Evolutionary conservation across 2,329 filamentous ascomycete genomes (phyloP).

Genomic region (Trichoderma sp.): DNA sequence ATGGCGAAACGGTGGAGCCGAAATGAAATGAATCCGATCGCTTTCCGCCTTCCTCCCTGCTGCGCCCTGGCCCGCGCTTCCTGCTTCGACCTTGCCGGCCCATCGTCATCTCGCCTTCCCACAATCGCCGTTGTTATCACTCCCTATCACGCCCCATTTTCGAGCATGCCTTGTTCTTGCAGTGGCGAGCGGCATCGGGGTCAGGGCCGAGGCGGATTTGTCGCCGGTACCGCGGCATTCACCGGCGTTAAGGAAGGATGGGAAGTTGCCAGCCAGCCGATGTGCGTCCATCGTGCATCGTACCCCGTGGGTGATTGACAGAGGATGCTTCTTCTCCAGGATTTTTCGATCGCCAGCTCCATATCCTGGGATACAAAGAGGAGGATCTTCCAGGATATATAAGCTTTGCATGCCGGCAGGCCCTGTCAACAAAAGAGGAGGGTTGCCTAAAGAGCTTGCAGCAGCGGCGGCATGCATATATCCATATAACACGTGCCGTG

Average conservation of each 20-base stretch:
- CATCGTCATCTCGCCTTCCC: slow-evolving; percentile 20
- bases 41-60: slow-evolving; percentile 21
- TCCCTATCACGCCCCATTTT: neutral
- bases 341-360: slow-evolving; percentile 3
- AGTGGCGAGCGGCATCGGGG: neutral
- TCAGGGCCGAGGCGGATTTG: neutral
- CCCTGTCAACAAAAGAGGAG: neutral
- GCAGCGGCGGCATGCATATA: neutral
- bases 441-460: neutral
- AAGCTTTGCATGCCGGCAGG: neutral
- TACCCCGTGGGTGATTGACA: neutral
- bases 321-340: neutral
- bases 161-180: neutral
- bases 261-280: neutral
- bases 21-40: slow-evolving; percentile 25
- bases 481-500: neutral
- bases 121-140: neutral
- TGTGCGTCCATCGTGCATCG: no score
- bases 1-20: slow-evolving; percentile 8
- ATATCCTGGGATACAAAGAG: neutral
- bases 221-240: neutral
- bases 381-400: neutral
- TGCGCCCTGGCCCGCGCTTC: slow-evolving; percentile 18
- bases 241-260: slow-evolving; percentile 2
- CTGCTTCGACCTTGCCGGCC: slow-evolving; percentile 19